These are phyloP conservation scores for Umbelopsis sp. DNA, from an alignment of 192 early-diverging fungal species.

Conservation along the genomic window DNA sequence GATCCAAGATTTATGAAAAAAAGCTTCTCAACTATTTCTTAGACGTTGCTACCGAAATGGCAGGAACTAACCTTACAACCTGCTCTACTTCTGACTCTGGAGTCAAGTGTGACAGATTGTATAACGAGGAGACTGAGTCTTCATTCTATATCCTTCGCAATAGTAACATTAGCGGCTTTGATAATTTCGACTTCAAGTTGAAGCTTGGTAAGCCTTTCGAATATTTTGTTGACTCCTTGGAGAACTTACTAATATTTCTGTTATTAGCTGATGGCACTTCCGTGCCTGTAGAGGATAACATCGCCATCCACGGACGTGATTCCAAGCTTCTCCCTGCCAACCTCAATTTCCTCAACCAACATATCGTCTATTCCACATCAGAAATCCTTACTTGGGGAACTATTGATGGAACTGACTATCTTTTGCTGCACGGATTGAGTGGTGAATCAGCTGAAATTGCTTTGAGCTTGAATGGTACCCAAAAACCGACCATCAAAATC, in stretches of 20 bases:
- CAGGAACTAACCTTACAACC: constrained; percentile 1
- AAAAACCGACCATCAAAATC: not conserved
- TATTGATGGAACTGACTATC: constrained; percentile 19
- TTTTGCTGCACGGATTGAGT: constrained; percentile 18
- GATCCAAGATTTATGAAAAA: constrained; percentile 21
- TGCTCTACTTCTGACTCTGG: constrained; percentile 1
- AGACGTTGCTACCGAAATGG: constrained; percentile 21
- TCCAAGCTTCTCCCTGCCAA: constrained; percentile 22
- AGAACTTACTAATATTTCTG: not conserved
- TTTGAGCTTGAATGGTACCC: not conserved
- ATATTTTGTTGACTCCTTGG: not conserved
- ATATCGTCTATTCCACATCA: constrained; percentile 23
- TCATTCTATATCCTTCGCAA: constrained; percentile 21
- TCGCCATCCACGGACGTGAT: constrained; percentile 20
- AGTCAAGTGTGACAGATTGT: not conserved
- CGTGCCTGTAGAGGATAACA: constrained; percentile 11
- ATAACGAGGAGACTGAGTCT: constrained; percentile 16
- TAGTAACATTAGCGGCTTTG: constrained; percentile 14
- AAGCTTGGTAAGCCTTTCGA: not conserved
- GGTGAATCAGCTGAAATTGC: constrained; percentile 20
- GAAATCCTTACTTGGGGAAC: constrained; percentile 24
- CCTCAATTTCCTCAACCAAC: constrained; percentile 23
- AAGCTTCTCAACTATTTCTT: constrained; percentile 27
- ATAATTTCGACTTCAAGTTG: constrained; percentile 13
- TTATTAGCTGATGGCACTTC: not conserved